Conservation (phyloP, 805 yeast species). For the Candida cerambycidarum region DNA sequence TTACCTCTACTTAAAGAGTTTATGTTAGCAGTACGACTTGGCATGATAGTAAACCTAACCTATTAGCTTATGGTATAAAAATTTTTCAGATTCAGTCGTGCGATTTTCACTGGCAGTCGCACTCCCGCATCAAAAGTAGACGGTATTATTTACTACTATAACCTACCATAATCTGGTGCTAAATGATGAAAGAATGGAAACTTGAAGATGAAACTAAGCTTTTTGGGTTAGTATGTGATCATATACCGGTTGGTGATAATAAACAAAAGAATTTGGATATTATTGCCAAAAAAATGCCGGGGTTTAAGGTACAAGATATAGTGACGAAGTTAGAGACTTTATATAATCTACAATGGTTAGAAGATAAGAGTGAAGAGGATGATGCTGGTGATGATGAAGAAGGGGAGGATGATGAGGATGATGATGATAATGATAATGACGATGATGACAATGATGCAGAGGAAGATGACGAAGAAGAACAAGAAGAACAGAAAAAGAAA, state of each 20-base stretch:
- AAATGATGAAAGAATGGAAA: constrained; percentile 45
- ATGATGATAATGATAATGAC: constrained; percentile 10
- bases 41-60: constrained; percentile 40
- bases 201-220: constrained; percentile 61
- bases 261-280: constrained; percentile 44
- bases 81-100: constrained; percentile 9
- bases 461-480: constrained; percentile 21
- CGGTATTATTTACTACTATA: too few relatives aligned
- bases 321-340: constrained; percentile 54
- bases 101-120: background rate
- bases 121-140: background rate
- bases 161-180: too few relatives aligned
- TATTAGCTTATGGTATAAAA: background rate
- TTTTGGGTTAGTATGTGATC: constrained; percentile 59
- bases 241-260: constrained; percentile 64
- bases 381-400: constrained; percentile 11
- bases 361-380: constrained; percentile 46
- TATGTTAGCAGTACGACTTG: constrained; percentile 58
- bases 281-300: constrained; percentile 38
- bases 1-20: constrained; percentile 65
- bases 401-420: constrained; percentile 12
- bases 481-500: too few relatives aligned
- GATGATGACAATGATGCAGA: constrained; percentile 10
- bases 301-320: constrained; percentile 43
- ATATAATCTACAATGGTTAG: constrained; percentile 56